phyloP scores from a whole-genome alignment of 1,139 yeast genomes.

The Yamadazyma dushanensis region DNA sequence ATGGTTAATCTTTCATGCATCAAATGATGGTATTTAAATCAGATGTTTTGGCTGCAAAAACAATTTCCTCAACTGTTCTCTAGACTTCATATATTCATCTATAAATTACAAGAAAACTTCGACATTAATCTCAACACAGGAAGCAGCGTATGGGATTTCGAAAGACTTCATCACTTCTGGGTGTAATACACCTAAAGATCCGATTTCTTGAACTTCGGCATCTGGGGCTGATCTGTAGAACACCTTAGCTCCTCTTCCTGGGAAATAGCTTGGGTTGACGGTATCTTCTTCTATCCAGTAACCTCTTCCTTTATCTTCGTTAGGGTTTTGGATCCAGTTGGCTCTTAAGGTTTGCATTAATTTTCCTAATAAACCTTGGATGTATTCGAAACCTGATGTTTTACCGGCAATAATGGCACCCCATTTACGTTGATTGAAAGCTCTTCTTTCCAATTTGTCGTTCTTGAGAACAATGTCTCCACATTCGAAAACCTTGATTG shows the following conservation, averaged over 20 bases:
- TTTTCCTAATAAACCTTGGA: slow-evolving; percentile 93
- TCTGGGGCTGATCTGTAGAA: slow-evolving; percentile 67
- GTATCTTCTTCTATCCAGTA: slow-evolving; percentile 80
- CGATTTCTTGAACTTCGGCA: slow-evolving; percentile 60
- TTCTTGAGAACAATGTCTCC: slow-evolving; percentile 94
- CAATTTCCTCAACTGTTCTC: too few relatives aligned
- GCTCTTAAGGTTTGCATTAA: slow-evolving; percentile 96
- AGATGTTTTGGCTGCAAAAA: too few relatives aligned
- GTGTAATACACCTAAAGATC: slow-evolving; percentile 90
- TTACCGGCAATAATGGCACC: slow-evolving; percentile 93
- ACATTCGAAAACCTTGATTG: slow-evolving; percentile 90
- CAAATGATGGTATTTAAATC: too few relatives aligned
- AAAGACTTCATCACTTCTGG: slow-evolving; percentile 88
- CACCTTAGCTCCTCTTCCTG: slow-evolving; percentile 94
- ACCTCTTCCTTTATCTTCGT: slow-evolving; percentile 61
- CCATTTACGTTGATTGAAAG: slow-evolving; percentile 92
- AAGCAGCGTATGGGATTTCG: slow-evolving; percentile 91
- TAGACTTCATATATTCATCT: background rate
- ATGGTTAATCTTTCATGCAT: too few relatives aligned
- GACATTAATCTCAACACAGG: slow-evolving; percentile 85
- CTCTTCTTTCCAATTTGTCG: slow-evolving; percentile 77
- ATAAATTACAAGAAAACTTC: slow-evolving; percentile 59
- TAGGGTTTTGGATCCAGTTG: slow-evolving; percentile 68
- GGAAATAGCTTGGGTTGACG: slow-evolving; percentile 77
- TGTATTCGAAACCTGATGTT: slow-evolving; percentile 89